Evolutionary conservation across 495 filamentous ascomycete species (phyloP).

Genomic region (Xylaria cubensis): DNA sequence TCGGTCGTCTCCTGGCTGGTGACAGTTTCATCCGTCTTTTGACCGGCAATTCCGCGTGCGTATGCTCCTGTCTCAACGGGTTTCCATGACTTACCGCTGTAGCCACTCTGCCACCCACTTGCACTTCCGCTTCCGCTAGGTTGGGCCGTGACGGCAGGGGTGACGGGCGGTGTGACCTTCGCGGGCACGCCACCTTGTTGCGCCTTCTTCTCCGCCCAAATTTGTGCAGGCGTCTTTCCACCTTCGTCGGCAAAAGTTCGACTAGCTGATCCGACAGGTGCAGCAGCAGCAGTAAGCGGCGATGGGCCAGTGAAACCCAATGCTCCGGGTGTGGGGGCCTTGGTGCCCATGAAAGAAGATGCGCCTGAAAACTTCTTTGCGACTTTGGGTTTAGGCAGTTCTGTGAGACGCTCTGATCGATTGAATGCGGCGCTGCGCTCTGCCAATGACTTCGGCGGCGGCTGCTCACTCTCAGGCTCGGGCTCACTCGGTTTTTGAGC

Average conservation of each 20-base stretch:
- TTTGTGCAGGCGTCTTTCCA: conserved; percentile 93
- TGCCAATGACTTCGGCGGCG: conserved; percentile 63
- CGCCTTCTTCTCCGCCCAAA: conserved; percentile 97
- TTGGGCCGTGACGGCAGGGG: conserved; percentile 67
- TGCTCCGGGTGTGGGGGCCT: conserved; percentile 77
- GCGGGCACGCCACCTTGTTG: conserved; percentile 68
- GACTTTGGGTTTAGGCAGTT: conserved; percentile 91
- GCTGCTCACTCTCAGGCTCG: conserved; percentile 50
- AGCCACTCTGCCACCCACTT: conserved; percentile 82
- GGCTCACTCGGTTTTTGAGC: conserved; percentile 67
- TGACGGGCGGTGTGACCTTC: conserved; percentile 42
- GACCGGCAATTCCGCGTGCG: conserved; percentile 66
- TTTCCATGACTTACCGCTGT: conserved; percentile 86
- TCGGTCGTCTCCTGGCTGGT: conserved; percentile 47
- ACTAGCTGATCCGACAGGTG: conserved; percentile 79
- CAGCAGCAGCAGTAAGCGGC: conserved; percentile 52
- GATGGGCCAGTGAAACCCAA: conserved; percentile 63
- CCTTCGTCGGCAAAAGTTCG: conserved; percentile 92
- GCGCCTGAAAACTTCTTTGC: conserved; percentile 80
- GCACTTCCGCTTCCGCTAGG: conserved; percentile 57
- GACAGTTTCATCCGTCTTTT: conserved; percentile 61
- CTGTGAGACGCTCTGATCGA: conserved; percentile 80
- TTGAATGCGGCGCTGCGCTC: conserved; percentile 72
- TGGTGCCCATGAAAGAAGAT: conserved; percentile 82
- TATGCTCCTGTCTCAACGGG: conserved; percentile 76